A percentile compares a stretch with the other conserved stretches of the same genome.
Conservation (phyloP, 495 filamentous ascomycete species). For the Lophiotrema nucula region DNA sequence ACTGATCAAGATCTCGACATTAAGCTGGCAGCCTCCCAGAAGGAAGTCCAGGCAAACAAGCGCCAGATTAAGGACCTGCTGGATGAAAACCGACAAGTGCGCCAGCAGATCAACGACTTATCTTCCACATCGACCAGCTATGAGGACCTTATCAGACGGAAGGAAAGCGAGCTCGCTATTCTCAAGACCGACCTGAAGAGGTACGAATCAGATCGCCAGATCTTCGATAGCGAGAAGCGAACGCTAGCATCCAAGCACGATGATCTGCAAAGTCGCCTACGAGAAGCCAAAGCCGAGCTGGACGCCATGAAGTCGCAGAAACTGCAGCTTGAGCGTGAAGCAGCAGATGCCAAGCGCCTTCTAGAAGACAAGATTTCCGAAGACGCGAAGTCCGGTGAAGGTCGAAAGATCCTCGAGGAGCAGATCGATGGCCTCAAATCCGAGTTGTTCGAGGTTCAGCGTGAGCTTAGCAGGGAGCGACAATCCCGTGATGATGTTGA, state of each 20-base stretch:
- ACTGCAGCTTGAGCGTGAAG: constrained; percentile 78
- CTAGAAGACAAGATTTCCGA: constrained; percentile 87
- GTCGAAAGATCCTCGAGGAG: constrained; percentile 79
- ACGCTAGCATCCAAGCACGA: constrained; percentile 72
- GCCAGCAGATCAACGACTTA: constrained; percentile 81
- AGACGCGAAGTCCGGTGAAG: constrained; percentile 72
- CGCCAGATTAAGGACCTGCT: constrained; percentile 70
- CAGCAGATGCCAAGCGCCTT: constrained; percentile 79
- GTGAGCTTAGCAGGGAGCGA: constrained; percentile 84
- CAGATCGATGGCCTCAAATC: constrained; percentile 85
- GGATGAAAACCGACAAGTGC: constrained; percentile 78
- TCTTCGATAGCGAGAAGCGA: constrained; percentile 71
- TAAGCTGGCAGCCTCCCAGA: constrained; percentile 77
- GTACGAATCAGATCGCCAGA: constrained; percentile 70
- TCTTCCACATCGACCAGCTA: constrained; percentile 91
- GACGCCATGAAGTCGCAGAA: constrained; percentile 84
- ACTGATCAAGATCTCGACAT: constrained; percentile 87
- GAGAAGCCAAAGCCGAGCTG: constrained; percentile 81
- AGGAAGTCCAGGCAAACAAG: constrained; percentile 71
- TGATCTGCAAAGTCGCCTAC: constrained; percentile 70
- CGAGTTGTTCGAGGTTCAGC: constrained; percentile 79
- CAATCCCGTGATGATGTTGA: constrained; percentile 96
- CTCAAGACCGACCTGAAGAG: constrained; percentile 80
- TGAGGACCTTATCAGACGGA: constrained; percentile 85
- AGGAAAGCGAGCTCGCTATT: constrained; percentile 88